Conservation (phyloP, 1,139 yeast genomes). For the Zygoascus hellenicus region DNA sequence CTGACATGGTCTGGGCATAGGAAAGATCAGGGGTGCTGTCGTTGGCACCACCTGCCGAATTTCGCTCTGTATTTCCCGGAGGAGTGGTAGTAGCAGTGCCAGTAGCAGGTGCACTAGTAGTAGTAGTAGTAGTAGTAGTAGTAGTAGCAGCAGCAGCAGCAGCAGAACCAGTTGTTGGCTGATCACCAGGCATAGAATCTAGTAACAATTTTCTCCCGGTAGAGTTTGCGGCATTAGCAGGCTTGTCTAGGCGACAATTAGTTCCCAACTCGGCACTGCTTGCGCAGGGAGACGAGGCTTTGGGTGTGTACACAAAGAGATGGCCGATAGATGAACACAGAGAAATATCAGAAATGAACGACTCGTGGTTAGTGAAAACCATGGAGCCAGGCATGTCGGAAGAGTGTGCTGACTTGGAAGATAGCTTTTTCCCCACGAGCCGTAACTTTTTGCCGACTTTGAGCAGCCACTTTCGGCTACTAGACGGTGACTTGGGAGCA, state of each 20-base stretch:
- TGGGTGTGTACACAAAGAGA: neutral
- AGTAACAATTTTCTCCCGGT: no score
- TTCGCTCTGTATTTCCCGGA: neutral
- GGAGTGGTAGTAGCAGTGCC: neutral
- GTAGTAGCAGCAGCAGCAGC: neutral
- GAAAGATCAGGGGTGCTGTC: neutral
- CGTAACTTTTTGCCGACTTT: constrained; percentile 2
- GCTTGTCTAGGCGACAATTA: no score
- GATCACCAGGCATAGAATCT: no score
- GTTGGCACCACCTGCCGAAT: neutral
- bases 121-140: neutral
- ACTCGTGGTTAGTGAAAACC: neutral
- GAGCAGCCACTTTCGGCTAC: constrained; percentile 1
- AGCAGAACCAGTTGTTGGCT: neutral
- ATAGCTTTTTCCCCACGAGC: neutral
- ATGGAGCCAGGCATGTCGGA: no score
- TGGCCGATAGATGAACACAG: constrained; percentile 1
- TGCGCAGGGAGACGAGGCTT: neutral
- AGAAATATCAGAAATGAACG: neutral
- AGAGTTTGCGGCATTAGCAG: no score
- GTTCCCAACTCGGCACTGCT: neutral
- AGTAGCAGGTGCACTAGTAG: neutral
- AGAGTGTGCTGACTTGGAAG: no score
- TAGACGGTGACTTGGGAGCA: neutral
- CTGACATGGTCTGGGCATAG: neutral